Base-by-base conservation (phyloP, 2,329 filamentous ascomycete species). In the Fusarium abutilonis region DNA sequence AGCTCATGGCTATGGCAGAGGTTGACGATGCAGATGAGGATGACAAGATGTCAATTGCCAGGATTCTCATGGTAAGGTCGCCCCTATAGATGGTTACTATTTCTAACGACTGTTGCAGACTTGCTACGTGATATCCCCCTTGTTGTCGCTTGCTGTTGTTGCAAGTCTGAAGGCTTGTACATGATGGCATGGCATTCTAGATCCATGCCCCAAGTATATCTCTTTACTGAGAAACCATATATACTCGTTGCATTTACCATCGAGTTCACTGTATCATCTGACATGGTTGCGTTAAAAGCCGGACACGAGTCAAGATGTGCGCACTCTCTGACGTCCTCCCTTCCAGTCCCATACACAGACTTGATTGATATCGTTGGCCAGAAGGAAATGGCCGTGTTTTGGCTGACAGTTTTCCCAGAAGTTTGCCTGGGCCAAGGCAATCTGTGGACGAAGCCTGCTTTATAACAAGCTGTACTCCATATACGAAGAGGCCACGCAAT, bases 1-100 rank as follows among this genome's bases (percentile, higher is more conserved):
- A 63, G 52, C 31, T 63, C 0, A 44, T 63, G 28, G 60, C 60
- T 10, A 63, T 63, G 60, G 60, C 60, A 1, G 60, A 63, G 40
- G 54, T 54, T 4, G 60, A 63, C 2, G 59, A 63, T 4, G 60
- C 60, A 0, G 60, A 63, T 9, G 60, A 63, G 10, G 40, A 63
- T 9, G 60, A 63, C 44, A 63, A 63, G 10, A 63, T 63, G 60
- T 63, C 60, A 1, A 63, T 63, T 13, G 53, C 60, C 3, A 46
- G 48, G 8, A 42, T 63, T 7, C 41, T 63, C 4, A 63, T 63
- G 60, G 60, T 63, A 59, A 41, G 28, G 3, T 0, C 6, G 8
- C 6, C 1, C 4, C 8, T 10, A 1, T 3, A 1, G 1, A 13
- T 1, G 2, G 0, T 4, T 1, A 15, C 4, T 0, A 3, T 3